phyloP scores from a whole-genome alignment of 495 filamentous ascomycete species.

The Penicillium riverlandense region DNA sequence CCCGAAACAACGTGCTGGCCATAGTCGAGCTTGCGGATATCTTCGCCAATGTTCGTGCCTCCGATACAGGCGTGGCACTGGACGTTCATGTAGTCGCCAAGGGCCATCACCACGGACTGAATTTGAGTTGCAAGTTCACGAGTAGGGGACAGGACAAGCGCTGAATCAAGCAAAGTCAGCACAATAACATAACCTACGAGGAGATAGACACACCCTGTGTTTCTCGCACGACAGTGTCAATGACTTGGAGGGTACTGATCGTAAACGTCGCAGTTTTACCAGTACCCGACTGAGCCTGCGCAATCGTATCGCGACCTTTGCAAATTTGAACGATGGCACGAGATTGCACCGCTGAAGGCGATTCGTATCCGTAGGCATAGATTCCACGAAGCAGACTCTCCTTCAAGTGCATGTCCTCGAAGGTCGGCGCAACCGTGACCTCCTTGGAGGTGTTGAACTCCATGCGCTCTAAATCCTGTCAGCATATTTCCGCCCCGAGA shows the following conservation, averaged over 20 bases:
- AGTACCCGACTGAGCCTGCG: conserved; percentile 98
- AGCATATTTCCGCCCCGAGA: conserved; percentile 11
- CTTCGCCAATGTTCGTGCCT: conserved; percentile 93
- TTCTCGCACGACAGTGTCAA: conserved; percentile 75
- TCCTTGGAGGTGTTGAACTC: conserved; percentile 98
- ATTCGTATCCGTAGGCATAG: conserved; percentile 98
- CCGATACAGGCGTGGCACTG: conserved; percentile 99
- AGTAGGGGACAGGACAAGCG: conserved; percentile 93
- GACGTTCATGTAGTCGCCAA: conserved; percentile 99
- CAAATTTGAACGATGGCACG: conserved; percentile 98
- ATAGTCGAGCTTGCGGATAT: conserved; percentile 94
- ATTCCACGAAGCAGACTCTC: conserved; percentile 94
- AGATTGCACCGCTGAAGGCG: conserved; percentile 92
- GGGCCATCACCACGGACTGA: conserved; percentile 92
- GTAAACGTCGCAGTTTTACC: conserved; percentile 99
- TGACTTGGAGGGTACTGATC: conserved; percentile 93
- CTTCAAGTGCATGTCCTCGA: conserved; percentile 81
- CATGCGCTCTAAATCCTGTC: conserved; percentile 63
- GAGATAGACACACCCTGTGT: conserved; percentile 55
- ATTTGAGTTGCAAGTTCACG: conserved; percentile 98
- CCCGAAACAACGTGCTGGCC: conserved; percentile 96
- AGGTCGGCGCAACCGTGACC: conserved; percentile 75
- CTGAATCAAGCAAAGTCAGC: conserved; percentile 29
- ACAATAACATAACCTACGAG: not conserved
- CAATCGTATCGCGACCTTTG: conserved; percentile 97